Base-by-base conservation (phyloP, 2,329 filamentous ascomycete genomes). In the Diaporthe ampelina region DNA sequence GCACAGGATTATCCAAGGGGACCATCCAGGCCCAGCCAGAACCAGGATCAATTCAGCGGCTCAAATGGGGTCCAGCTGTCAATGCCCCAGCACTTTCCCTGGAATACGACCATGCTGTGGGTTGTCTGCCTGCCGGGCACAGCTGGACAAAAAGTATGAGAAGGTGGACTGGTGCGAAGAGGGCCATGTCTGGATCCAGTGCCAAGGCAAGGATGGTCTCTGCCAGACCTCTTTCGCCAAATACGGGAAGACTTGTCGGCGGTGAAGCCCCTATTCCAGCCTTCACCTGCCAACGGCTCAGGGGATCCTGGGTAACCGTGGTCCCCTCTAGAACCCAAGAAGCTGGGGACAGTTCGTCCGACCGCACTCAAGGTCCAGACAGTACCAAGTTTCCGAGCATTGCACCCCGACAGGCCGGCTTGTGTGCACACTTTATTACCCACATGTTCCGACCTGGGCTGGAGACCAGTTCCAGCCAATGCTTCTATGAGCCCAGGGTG, bases 201-300 rank as follows among this genome's bases (percentile, higher is more conserved):
- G 63, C 63, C 63, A 68, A 68, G 32, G 26, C 45, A 54, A 68
- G 24, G 63, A n/a, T 48, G 32, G 48, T 68, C 63, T 68, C 61
- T 68, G 48, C 63, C 45, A 54, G 48, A 68, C 17, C 15, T 68
- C 48, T 50, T 32, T 52, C 21, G 29, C 45, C 63, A 26, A 68
- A 68, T 35, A 26, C 15, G 24, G 48, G 32, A 52, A 40, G 48
- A 21, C 9, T n/a, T 32, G 48, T 68, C 63, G 63, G 63, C 63
- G 63, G 63, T 54, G 48, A 68, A 29, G 63, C 63, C 63, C 63
- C 63, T 68, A 68, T 68, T 40, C n/a, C 63, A 32, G n/a, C 48
- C 32, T 54, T 68, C 48, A 54, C 29, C n/a, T 52, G n/a, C 48
- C n/a, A 26, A 26, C 48, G 11, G 45, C 63, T 67, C 63, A 67